Percentiles rank a stretch among this genome's conserved stretches.
Evolutionary conservation across 1,284 basidiomycete species (phyloP).

Genomic region (Moesziomyces aphidis): DNA sequence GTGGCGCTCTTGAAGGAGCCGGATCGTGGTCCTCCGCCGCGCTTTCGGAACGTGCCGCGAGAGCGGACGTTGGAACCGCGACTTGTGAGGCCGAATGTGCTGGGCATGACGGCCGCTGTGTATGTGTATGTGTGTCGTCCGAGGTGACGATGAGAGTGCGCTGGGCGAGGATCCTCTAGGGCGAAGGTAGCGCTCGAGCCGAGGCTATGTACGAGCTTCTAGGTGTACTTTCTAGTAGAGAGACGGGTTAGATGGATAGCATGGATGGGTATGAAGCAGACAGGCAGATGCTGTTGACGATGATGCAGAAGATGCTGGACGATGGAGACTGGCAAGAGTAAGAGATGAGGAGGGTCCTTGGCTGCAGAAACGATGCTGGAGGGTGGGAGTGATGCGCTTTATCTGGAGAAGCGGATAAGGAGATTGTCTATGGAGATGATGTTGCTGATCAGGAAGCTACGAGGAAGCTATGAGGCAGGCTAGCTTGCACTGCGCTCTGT

Average conservation of each 20-base stretch:
- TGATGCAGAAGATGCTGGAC: slow-evolving; percentile 5
- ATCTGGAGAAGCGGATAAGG: neutral
- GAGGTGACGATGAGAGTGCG: too few relatives aligned
- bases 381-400: neutral
- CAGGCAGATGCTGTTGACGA: neutral
- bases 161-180: neutral
- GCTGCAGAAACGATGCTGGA: neutral
- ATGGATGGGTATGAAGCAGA: slow-evolving; percentile 3
- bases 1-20: slow-evolving; percentile 43
- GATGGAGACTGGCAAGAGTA: neutral
- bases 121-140: neutral
- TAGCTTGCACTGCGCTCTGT: neutral
- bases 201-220: neutral
- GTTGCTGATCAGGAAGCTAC: neutral
- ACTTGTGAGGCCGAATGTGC: slow-evolving; percentile 49
- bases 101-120: slow-evolving; percentile 23
- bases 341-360: neutral
- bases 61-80: slow-evolving; percentile 38
- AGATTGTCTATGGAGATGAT: slow-evolving; percentile 1
- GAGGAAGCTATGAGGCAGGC: too few relatives aligned
- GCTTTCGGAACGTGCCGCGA: slow-evolving; percentile 47
- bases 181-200: neutral
- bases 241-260: neutral
- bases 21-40: slow-evolving; percentile 38
- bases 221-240: neutral